Evolutionary conservation across 331 rosid species (phyloP).

Genomic region (Cucumis variabilis): DNA sequence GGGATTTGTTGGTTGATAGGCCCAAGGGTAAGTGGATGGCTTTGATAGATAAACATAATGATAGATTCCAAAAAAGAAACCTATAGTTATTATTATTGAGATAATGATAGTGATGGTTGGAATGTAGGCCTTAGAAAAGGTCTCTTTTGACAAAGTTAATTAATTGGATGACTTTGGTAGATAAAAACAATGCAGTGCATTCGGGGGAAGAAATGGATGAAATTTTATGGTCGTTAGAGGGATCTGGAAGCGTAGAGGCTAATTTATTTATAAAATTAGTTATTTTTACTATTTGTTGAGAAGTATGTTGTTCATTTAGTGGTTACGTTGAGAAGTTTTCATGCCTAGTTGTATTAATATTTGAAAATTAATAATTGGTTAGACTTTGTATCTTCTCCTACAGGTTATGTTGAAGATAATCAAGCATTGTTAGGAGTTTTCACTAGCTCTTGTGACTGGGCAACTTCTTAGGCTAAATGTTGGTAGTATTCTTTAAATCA

Average conservation of each 20-base stretch:
- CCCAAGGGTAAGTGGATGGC: too few relatives aligned
- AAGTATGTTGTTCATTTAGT: too few relatives aligned
- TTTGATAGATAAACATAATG: too few relatives aligned
- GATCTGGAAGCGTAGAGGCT: not conserved
- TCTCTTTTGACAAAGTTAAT: not conserved
- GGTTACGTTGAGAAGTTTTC: too few relatives aligned
- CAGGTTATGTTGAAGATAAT: too few relatives aligned
- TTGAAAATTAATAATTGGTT: too few relatives aligned
- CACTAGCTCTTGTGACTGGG: slow-evolving; percentile 91
- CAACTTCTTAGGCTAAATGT: slow-evolving; percentile 98
- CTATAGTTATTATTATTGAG: not conserved
- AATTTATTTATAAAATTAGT: too few relatives aligned
- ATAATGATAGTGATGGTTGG: not conserved
- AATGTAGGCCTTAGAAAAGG: not conserved
- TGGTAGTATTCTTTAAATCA: slow-evolving; percentile 97
- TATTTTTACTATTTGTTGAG: too few relatives aligned
- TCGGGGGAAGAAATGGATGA: not conserved
- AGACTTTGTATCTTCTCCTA: too few relatives aligned
- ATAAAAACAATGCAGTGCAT: not conserved
- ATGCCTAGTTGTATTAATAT: too few relatives aligned
- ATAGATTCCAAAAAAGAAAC: not conserved
- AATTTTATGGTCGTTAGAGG: not conserved
- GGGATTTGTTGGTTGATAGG: too few relatives aligned
- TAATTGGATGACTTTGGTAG: not conserved
- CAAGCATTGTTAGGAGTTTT: too few relatives aligned